Percentiles rank a stretch among this genome's conserved stretches.
Conservation (phyloP, 768 basidiomycete genomes). For the Panaeolus cyanescens region DNA sequence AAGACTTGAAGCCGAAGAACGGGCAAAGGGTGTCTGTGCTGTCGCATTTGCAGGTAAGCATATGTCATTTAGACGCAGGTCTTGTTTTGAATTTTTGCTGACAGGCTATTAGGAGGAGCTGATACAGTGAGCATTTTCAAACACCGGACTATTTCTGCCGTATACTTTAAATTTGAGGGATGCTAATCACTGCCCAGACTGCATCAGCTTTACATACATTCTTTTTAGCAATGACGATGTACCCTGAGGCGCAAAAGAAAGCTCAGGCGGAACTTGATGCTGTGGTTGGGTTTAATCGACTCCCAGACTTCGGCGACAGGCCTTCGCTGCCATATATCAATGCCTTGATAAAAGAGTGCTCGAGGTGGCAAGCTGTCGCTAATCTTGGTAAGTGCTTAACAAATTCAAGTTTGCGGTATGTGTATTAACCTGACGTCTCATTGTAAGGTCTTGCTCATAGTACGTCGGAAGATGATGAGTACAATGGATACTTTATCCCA, state of each 20-base stretch:
- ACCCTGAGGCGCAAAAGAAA: conserved; percentile 31
- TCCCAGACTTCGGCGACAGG: conserved; percentile 28
- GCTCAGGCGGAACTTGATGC: conserved; percentile 35
- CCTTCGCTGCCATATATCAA: conserved; percentile 26
- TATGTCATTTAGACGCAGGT: too few relatives aligned
- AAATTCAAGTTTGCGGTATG: neutral
- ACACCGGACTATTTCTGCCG: too few relatives aligned
- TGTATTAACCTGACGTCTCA: neutral
- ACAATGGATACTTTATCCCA: conserved; percentile 27
- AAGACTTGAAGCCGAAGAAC: neutral
- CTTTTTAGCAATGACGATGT: conserved; percentile 28
- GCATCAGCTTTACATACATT: conserved; percentile 9
- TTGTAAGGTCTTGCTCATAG: conserved; percentile 16
- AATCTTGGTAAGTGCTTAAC: conserved; percentile 6
- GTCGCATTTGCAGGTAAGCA: neutral
- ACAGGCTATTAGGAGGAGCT: neutral
- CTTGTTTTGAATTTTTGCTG: too few relatives aligned
- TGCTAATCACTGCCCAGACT: too few relatives aligned
- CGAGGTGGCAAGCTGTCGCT: conserved; percentile 16
- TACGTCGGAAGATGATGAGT: conserved; percentile 23
- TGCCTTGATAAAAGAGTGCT: conserved; percentile 16
- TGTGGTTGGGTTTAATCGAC: conserved; percentile 28
- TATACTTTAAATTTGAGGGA: too few relatives aligned
- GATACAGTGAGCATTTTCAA: neutral
- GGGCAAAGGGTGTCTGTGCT: neutral